Evolutionary conservation across 257 asterid species (phyloP).

Genomic region (Nicotiana noctiflora): DNA sequence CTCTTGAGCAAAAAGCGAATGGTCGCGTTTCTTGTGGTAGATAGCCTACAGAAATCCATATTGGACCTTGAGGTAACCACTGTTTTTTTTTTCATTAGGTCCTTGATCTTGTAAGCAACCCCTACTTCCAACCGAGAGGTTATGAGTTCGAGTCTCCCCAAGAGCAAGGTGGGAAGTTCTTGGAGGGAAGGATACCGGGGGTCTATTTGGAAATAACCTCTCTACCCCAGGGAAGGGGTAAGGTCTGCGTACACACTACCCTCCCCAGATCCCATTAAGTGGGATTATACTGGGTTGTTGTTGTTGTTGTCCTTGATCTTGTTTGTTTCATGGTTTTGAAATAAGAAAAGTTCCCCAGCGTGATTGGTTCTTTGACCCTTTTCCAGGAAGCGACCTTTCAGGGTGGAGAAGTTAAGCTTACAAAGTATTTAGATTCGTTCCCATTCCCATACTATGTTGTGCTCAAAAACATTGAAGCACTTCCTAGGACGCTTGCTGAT

Average conservation of each 20-base stretch:
- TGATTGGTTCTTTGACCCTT: not conserved
- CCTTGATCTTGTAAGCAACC: not conserved
- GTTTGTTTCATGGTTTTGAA: not conserved
- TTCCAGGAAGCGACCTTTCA: slow-evolving; percentile 55
- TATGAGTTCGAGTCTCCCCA: no score
- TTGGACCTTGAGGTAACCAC: slow-evolving; percentile 48
- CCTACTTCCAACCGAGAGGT: no score
- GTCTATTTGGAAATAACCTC: no score
- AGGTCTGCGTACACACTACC: no score
- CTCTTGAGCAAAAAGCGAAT: slow-evolving; percentile 63
- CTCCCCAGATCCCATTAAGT: no score
- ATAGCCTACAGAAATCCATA: slow-evolving; percentile 65
- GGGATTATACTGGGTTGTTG: no score
- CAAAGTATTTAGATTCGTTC: slow-evolving; percentile 67
- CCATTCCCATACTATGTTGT: slow-evolving; percentile 89
- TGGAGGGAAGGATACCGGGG: no score
- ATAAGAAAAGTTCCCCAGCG: not conserved
- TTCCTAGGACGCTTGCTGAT: slow-evolving; percentile 84
- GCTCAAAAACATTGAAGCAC: slow-evolving; percentile 76
- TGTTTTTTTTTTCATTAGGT: not conserved
- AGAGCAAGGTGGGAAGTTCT: no score
- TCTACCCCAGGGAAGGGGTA: no score
- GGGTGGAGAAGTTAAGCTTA: slow-evolving; percentile 25
- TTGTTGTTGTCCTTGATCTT: not conserved
- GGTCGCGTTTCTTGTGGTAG: slow-evolving; percentile 83